Conservation (phyloP, 2,329 filamentous ascomycete genomes). For the Dactylellina drechsleri region DNA sequence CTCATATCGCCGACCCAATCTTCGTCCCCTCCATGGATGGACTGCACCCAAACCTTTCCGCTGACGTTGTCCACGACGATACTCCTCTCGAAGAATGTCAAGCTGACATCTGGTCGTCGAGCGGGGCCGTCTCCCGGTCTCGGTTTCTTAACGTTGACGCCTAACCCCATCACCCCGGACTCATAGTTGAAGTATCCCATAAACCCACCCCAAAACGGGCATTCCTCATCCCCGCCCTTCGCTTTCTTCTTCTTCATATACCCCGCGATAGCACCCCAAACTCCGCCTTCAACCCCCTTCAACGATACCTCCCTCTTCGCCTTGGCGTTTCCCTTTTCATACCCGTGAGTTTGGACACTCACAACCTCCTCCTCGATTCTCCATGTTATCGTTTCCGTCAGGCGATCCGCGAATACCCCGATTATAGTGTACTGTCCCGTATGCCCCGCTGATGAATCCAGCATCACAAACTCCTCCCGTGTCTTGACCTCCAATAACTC, state of each 20-base stretch:
- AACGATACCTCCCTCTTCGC: neutral
- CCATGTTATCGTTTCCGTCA: conserved; percentile 70
- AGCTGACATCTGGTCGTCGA: conserved; percentile 74
- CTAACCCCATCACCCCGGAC: conserved; percentile 74
- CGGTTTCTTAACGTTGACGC: conserved; percentile 62
- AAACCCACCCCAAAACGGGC: conserved; percentile 82
- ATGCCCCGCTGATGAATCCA: conserved; percentile 60
- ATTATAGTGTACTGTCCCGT: conserved; percentile 78
- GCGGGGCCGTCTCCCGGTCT: conserved; percentile 59
- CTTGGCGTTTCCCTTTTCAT: neutral
- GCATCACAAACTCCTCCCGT: conserved; percentile 56
- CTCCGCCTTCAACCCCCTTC: conserved; percentile 44
- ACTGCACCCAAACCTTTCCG: conserved; percentile 73
- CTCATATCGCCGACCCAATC: conserved; percentile 66
- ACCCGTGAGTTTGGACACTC: conserved; percentile 3
- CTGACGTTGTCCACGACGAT: conserved; percentile 78
- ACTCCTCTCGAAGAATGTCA: conserved; percentile 80
- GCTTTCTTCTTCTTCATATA: conserved; percentile 62
- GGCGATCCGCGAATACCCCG: conserved; percentile 69
- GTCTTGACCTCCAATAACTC: conserved; percentile 56
- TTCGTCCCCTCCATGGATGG: conserved; percentile 65
- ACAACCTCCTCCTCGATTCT: conserved; percentile 63
- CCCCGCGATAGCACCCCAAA: conserved; percentile 62
- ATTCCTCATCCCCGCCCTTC: conserved; percentile 59
- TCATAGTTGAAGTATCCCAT: conserved; percentile 89